Evolutionary conservation across 768 basidiomycete genomes (phyloP).

Genomic region (Naganishia randhawae): DNA sequence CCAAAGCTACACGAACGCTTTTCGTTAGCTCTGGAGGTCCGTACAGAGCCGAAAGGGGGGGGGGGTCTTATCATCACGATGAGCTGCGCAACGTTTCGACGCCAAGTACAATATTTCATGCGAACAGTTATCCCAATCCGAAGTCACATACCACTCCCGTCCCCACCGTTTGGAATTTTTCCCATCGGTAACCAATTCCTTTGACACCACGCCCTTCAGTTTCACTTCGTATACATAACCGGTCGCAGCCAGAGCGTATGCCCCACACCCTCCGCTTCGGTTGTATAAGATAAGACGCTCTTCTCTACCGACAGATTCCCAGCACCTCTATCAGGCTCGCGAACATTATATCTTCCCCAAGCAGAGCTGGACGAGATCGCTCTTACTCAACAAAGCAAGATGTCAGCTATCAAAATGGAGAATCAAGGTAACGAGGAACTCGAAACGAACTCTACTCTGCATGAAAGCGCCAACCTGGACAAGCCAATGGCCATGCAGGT

Average conservation of each 20-base stretch:
- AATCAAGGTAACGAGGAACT: not conserved
- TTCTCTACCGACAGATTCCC: not conserved
- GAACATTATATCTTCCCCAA: not conserved
- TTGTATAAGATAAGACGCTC: not conserved
- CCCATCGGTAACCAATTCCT: not conserved
- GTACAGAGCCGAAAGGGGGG: not conserved
- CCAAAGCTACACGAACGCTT: not conserved
- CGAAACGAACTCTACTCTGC: constrained; percentile 7
- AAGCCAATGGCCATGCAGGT: not conserved
- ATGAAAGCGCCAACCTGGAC: not conserved
- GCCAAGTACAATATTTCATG: not conserved
- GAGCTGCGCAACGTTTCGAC: no score
- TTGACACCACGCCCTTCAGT: not conserved
- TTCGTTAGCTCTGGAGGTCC: no score
- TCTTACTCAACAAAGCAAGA: not conserved
- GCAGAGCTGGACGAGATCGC: not conserved
- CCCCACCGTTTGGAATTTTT: not conserved
- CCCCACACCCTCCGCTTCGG: not conserved
- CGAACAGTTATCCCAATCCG: not conserved
- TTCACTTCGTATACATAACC: not conserved
- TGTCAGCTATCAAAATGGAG: not conserved
- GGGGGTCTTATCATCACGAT: not conserved
- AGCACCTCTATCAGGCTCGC: no score
- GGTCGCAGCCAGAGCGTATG: not conserved
- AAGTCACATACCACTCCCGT: not conserved